Conservation (phyloP, 352 stramenopile species). For the Blastocystis sp. region DNA sequence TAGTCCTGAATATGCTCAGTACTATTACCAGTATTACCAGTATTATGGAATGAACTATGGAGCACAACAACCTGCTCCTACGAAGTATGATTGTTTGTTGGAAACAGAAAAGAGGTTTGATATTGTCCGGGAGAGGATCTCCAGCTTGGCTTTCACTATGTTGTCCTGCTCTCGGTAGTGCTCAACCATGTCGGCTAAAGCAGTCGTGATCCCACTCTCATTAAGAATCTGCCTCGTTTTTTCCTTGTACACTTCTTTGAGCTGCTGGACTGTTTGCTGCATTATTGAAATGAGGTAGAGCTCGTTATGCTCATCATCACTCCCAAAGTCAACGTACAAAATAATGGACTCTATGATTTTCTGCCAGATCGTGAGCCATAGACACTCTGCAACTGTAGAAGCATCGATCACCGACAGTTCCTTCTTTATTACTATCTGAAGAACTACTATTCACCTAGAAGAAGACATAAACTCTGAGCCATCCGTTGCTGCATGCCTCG, state of each 20-base stretch:
- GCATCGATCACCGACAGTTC: background rate
- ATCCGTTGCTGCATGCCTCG: background rate
- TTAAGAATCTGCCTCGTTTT: background rate
- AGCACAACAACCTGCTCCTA: background rate
- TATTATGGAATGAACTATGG: conserved; percentile 17
- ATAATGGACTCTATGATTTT: conserved; percentile 6
- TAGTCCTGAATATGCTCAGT: conserved; percentile 52
- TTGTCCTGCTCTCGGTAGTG: background rate
- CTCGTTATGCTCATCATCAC: background rate
- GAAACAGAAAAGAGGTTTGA: background rate
- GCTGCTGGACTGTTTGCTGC: background rate
- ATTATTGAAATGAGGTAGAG: background rate
- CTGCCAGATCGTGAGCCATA: background rate
- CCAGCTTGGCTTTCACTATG: background rate
- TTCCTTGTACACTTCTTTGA: background rate
- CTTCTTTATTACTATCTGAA: background rate
- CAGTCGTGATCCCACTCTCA: background rate
- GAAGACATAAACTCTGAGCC: background rate
- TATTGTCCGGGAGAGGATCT: background rate
- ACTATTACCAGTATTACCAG: conserved; percentile 62
- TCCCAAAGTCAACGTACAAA: background rate
- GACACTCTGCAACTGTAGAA: background rate
- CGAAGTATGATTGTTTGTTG: conserved; percentile 16
- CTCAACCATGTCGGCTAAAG: background rate
- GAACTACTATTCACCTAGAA: background rate